Evolutionary conservation across 805 yeast genomes (phyloP), one percentile per base, ranked within the genome.

Genomic region (Wickerhamiella allomyrinae): DNA sequence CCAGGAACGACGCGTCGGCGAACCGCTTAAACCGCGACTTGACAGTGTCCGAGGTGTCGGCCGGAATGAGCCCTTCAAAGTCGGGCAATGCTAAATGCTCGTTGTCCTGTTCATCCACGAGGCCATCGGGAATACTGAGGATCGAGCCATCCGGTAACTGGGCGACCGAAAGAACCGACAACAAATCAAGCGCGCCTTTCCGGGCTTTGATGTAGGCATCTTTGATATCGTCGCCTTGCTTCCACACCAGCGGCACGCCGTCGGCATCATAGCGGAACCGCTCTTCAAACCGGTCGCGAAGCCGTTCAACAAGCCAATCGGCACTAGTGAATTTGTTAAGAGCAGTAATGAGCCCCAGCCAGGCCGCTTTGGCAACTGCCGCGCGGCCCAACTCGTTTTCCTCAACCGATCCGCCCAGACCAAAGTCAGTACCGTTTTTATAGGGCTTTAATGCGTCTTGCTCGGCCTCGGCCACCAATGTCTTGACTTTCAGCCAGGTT

Each of bases 181-280:
- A 60, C 0, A 77, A 58, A 9, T 61, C 58, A 44, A 78, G 55
- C 0, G 95, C 76, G 27, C 62, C 54, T 2, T 69, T 66, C 49
- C 74, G 76, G 2, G 96, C 79, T 14, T 64, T 60, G 29, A 68
- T 66, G 54, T 75, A 89, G 14, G 71, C 70, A 2, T 59, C 58
- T 43, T 86, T 94, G 44, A 91, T 72, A 51, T 87, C 93, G 34
- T 67, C 68, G 23, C 78, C 71, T 42, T 75, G 77, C 49, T 73
- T 76, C 82, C 94, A 89, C 24, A 87, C 66, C 29, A 76, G 70
- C 11, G 98, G 98, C 22, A 84, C 60, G 2, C 87, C 93, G 46
- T 77, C 71, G 27, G 71, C 77, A 57, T 86, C 95, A 57, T 81
- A 91, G 51, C 89, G 70, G 65, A 91, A 89, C 34, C 61, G 66